phyloP scores from a whole-genome alignment of 106 monocot genomes.

The Dioscorea zingiberensis region DNA sequence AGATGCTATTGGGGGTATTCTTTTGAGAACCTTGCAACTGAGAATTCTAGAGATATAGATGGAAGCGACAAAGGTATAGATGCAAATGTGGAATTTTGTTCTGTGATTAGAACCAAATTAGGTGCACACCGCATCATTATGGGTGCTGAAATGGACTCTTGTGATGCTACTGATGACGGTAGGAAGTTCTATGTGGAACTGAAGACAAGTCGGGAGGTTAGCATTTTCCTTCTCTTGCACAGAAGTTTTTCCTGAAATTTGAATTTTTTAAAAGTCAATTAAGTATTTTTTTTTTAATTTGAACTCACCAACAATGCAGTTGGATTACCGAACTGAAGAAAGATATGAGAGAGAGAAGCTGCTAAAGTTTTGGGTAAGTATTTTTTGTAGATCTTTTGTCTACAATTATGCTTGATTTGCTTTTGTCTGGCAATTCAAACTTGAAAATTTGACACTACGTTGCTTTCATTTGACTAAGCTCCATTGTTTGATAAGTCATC shows the following conservation, averaged over 20 bases:
- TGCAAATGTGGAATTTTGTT: slow-evolving; percentile 95
- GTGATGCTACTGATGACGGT: slow-evolving; percentile 85
- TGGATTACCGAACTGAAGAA: slow-evolving; percentile 93
- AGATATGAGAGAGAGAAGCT: slow-evolving; percentile 91
- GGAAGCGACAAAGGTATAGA: slow-evolving; percentile 74
- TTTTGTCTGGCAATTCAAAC: no score
- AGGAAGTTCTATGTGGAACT: slow-evolving; percentile 85
- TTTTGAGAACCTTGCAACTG: slow-evolving; percentile 97
- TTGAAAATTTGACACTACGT: no score
- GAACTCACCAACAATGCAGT: slow-evolving; percentile 25
- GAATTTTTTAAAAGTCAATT: background rate
- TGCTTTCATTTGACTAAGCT: no score
- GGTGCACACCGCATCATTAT: slow-evolving; percentile 96
- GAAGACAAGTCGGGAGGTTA: slow-evolving; percentile 87
- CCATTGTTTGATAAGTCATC: no score
- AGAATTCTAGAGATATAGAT: slow-evolving; percentile 46
- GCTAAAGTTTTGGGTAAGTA: slow-evolving; percentile 89
- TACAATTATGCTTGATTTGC: no score
- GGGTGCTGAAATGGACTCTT: slow-evolving; percentile 99
- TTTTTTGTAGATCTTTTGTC: background rate
- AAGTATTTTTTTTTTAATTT: background rate
- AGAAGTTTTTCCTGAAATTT: background rate
- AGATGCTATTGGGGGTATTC: slow-evolving; percentile 99
- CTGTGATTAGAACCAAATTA: slow-evolving; percentile 90
- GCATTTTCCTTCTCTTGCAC: background rate